These are phyloP conservation scores for Umbilicaria muhlenbergii DNA, from an alignment of 495 filamentous ascomycete species.

Conservation along the genomic window DNA sequence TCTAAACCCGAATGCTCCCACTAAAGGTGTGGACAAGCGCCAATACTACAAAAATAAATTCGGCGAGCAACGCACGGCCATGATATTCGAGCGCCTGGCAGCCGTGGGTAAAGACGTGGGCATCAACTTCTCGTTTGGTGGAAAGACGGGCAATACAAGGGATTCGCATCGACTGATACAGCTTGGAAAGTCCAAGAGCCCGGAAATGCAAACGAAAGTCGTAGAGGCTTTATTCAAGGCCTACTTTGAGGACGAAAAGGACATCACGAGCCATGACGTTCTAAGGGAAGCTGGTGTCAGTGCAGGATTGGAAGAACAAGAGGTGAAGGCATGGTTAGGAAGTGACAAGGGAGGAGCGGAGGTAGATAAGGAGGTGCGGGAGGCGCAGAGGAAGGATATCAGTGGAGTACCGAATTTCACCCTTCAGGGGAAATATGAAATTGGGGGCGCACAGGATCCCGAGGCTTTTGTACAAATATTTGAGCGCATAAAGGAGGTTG, in stretches of 20 bases:
- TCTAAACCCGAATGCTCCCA: constrained; percentile 50
- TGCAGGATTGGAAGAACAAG: constrained; percentile 38
- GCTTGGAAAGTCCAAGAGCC: constrained; percentile 42
- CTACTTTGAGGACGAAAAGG: constrained; percentile 65
- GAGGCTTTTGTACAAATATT: constrained; percentile 41
- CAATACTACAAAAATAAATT: constrained; percentile 39
- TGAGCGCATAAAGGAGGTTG: constrained; percentile 29
- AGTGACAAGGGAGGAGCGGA: constrained; percentile 46
- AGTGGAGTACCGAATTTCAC: constrained; percentile 63
- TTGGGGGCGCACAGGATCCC: constrained; percentile 51
- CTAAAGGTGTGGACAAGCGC: constrained; percentile 38
- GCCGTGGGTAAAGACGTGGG: constrained; percentile 44
- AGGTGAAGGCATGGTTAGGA: constrained; percentile 44
- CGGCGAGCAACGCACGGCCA: constrained; percentile 37
- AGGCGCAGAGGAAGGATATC: constrained; percentile 40
- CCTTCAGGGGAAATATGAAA: constrained; percentile 43
- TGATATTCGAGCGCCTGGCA: constrained; percentile 42
- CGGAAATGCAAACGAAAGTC: constrained; percentile 41
- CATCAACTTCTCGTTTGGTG: constrained; percentile 57
- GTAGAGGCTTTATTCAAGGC: constrained; percentile 52
- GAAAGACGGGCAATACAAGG: constrained; percentile 61
- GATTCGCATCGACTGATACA: constrained; percentile 65
- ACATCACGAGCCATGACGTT: constrained; percentile 51
- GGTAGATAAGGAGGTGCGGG: constrained; percentile 54
- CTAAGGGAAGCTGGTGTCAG: constrained; percentile 43